Base-by-base conservation (phyloP, 345 rosid species). In the Odontarrhena argentea region DNA sequence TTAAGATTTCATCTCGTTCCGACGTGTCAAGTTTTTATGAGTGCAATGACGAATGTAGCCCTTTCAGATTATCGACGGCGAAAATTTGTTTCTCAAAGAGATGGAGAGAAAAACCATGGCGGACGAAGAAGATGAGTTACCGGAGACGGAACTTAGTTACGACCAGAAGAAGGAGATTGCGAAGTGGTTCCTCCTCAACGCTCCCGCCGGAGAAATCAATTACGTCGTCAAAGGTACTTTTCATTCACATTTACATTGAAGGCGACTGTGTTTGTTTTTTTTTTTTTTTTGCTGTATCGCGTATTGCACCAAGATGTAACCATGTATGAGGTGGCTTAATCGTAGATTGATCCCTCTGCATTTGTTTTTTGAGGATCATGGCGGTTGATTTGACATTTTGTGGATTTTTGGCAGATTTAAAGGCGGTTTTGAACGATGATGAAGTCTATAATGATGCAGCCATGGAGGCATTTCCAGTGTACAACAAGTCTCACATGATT, bases 151-250 rank as follows among this genome's bases (percentile, higher is more conserved):
- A 63, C 81, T 87, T 18, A 87, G 78, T 80, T 70, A 72, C 60
- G 77, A 84, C 40, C 97, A 88, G 70, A 94, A 87, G 86, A 88
- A 80, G 77, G 97, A 94, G 77, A 94, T 94, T 83, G 96, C 99
- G 5, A 94, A 87, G 78, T 94, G 99, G 99, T 91, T 94, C 82
- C 88, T 94, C 63, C 91, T 91, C 79, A 87, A 94, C 76, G 74
- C 99, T 57, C 97, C 99, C 36, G 83, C 86, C 43, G 99, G 97
- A 5, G 99, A 94, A 88, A 94, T 94, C 87, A 89, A 88, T 78
- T 94, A 82, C 84, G 83, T 91, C 28, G 95, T 92, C 52, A 91
- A 91, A 87, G 99, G 99, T 91, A 57, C 32, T 58, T 36, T 36
- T 24, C 34, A 43, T 32, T 55, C 47, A 25, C 34, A 43, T 38